Percentiles rank a stretch among this genome's conserved stretches.
Evolutionary conservation across 495 filamentous ascomycete genomes (phyloP).

Genomic region (Neurospora tetrasperma): DNA sequence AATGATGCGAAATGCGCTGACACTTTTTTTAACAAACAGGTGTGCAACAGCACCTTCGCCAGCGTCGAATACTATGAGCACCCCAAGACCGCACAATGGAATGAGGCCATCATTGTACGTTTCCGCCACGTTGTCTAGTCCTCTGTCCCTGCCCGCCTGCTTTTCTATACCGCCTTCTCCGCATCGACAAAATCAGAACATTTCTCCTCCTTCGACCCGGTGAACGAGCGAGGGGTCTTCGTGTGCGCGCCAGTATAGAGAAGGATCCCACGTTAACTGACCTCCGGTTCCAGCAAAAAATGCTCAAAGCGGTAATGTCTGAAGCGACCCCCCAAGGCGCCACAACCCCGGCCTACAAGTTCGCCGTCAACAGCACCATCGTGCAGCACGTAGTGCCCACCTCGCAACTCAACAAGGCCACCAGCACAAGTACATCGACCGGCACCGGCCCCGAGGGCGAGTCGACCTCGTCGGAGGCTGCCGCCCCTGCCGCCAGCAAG

Average conservation of each 20-base stretch:
- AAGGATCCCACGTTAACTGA: conserved; percentile 1
- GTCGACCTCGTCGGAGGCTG: conserved; percentile 29
- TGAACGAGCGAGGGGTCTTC: background rate
- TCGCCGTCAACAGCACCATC: conserved; percentile 92
- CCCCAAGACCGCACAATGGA: conserved; percentile 70
- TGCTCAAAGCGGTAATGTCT: conserved; percentile 75
- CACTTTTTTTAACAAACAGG: conserved; percentile 39
- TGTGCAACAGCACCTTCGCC: conserved; percentile 68
- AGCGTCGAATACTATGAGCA: conserved; percentile 72
- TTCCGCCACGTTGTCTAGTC: background rate
- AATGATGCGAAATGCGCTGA: conserved; percentile 9
- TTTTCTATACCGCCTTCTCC: background rate
- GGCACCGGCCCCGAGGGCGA: conserved; percentile 24
- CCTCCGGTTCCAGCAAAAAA: conserved; percentile 51
- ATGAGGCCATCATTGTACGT: conserved; percentile 80
- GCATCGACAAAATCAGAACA: background rate
- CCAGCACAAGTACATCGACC: conserved; percentile 26
- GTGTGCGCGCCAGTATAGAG: background rate
- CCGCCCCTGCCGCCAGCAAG: conserved; percentile 31
- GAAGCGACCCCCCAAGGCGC: conserved; percentile 56
- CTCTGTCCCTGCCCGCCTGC: background rate
- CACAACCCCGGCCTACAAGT: conserved; percentile 60
- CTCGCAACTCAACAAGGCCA: conserved; percentile 42
- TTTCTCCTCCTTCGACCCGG: background rate
- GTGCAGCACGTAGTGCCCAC: conserved; percentile 73